These are phyloP conservation scores for Pleurostoma richardsiae DNA, from an alignment of 2,329 filamentous ascomycete genomes.

Conservation along the genomic window DNA sequence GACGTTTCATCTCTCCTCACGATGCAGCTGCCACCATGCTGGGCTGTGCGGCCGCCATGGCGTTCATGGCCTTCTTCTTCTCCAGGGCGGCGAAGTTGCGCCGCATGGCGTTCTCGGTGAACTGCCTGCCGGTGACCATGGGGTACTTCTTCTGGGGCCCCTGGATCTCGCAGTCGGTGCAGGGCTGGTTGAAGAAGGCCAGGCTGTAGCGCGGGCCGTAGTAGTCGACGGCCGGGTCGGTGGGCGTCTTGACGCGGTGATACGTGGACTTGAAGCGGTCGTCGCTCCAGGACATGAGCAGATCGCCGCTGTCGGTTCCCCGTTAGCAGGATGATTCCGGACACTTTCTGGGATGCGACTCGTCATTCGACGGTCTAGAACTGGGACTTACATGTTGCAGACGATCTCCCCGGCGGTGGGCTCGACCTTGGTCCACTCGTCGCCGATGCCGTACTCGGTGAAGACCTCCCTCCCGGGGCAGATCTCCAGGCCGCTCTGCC, in stretches of 20 bases:
- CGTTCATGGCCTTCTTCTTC: slow-evolving; percentile 1
- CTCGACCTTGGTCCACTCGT: slow-evolving; percentile 60
- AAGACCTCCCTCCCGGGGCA: slow-evolving; percentile 58
- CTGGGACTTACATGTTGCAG: slow-evolving; percentile 47
- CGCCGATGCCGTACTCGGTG: slow-evolving; percentile 53
- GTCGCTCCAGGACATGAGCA: slow-evolving; percentile 63
- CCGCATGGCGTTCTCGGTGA: slow-evolving; percentile 32
- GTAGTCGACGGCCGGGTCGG: slow-evolving; percentile 43
- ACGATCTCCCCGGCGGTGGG: slow-evolving; percentile 49
- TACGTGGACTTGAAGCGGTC: slow-evolving; percentile 64
- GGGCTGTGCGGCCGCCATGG: background rate
- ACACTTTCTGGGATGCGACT: background rate
- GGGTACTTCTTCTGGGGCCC: slow-evolving; percentile 59
- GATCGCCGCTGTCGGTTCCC: slow-evolving; percentile 39
- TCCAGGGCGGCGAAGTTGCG: slow-evolving; percentile 15
- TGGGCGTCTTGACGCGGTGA: slow-evolving; percentile 58
- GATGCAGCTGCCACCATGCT: background rate
- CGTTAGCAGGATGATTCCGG: too few species aligned
- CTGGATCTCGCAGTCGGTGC: slow-evolving; percentile 52
- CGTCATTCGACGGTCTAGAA: too few species aligned
- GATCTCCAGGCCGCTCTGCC: slow-evolving; percentile 58
- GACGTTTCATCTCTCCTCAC: background rate
- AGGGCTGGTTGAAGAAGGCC: slow-evolving; percentile 63
- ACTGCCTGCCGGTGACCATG: slow-evolving; percentile 53
- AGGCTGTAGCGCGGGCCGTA: slow-evolving; percentile 60